Evolutionary conservation across 2,329 filamentous ascomycete species (phyloP).

Genomic region (Kalaharituber pfeilii): DNA sequence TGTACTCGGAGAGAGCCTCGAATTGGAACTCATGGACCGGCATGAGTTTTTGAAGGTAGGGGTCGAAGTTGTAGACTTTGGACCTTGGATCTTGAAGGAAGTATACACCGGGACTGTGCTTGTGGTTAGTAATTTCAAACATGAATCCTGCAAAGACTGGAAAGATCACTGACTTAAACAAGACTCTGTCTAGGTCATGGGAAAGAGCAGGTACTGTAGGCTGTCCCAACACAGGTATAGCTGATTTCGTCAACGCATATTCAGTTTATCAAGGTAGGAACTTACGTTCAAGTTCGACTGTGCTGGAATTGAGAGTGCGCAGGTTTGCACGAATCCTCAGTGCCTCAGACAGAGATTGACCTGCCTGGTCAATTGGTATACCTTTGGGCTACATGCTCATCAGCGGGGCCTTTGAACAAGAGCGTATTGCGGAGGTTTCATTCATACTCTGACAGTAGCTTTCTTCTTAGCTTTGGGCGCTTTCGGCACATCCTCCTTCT

Average conservation of each 20-base stretch:
- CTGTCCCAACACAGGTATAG: constrained; percentile 20
- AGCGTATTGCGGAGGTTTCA: too few species aligned
- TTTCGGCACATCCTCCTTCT: background rate
- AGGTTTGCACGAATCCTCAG: background rate
- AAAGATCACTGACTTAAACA: constrained; percentile 59
- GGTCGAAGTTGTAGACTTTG: constrained; percentile 89
- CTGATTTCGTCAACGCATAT: background rate
- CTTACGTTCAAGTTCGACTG: background rate
- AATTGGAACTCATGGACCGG: constrained; percentile 87
- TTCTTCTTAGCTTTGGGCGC: background rate
- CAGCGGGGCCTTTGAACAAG: background rate
- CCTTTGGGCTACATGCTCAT: background rate
- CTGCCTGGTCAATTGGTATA: background rate
- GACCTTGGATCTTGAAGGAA: constrained; percentile 76
- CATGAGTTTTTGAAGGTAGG: constrained; percentile 85
- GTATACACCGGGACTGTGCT: constrained; percentile 55
- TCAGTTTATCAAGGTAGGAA: background rate
- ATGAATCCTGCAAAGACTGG: background rate
- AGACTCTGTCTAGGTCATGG: constrained; percentile 67
- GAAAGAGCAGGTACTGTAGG: constrained; percentile 44
- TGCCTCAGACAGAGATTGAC: background rate
- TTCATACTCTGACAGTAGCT: background rate
- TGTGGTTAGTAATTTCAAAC: constrained; percentile 4
- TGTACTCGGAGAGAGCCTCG: constrained; percentile 63
- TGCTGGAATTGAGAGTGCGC: background rate